A percentile compares a stretch with the other conserved stretches of the same genome.
phyloP scores from a whole-genome alignment of 805 yeast species.

The Ogataea polymorpha region DNA sequence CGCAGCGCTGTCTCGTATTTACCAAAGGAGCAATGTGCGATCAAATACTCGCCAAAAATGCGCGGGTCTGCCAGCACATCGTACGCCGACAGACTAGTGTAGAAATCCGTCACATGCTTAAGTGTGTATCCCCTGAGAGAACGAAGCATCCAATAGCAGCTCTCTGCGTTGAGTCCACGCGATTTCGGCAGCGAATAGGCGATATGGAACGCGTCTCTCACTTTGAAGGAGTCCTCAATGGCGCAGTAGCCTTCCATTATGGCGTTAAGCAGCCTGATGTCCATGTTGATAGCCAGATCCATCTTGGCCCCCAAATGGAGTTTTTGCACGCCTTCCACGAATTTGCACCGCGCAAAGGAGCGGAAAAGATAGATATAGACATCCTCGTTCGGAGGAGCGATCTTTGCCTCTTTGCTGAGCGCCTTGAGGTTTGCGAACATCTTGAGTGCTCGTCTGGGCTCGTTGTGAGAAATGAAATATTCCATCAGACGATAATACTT shows the following conservation, averaged over 20 bases:
- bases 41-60: conserved; percentile 56
- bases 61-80: conserved; percentile 50
- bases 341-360: conserved; percentile 55
- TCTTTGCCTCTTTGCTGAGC: conserved; percentile 50
- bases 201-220: conserved; percentile 58
- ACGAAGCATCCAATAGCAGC: conserved; percentile 65
- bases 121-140: conserved; percentile 53
- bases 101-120: conserved; percentile 55
- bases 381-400: conserved; percentile 49
- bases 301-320: conserved; percentile 61
- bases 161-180: conserved; percentile 57
- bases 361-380: conserved; percentile 60
- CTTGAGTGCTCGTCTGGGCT: conserved; percentile 60
- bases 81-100: conserved; percentile 55
- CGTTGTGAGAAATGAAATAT: conserved; percentile 49
- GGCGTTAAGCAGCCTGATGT: conserved; percentile 56
- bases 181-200: conserved; percentile 50
- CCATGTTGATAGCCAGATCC: conserved; percentile 55
- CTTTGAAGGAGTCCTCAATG: conserved; percentile 52
- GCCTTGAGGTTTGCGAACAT: conserved; percentile 60
- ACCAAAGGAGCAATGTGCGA: conserved; percentile 71
- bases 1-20: conserved; percentile 53
- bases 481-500: conserved; percentile 56
- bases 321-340: conserved; percentile 63
- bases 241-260: conserved; percentile 63